Conservation (phyloP, 176 grass and related monocot genomes). For the Oryza meyeriana region DNA sequence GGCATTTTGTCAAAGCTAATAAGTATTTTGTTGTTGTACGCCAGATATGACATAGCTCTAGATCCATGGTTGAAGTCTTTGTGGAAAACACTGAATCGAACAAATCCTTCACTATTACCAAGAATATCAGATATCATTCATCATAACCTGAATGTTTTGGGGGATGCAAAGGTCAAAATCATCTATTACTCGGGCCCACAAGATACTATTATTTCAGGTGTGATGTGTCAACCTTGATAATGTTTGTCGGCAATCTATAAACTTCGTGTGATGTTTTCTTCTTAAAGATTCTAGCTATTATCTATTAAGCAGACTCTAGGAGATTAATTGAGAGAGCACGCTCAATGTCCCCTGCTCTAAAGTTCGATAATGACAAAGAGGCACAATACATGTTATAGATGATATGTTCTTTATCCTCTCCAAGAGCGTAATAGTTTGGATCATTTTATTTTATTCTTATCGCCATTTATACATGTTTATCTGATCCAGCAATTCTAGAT, state of each 20-base stretch:
- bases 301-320: conserved; percentile 46
- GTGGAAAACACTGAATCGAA: conserved; percentile 67
- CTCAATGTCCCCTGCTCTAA: conserved; percentile 67
- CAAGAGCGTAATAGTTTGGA: not conserved
- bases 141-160: conserved; percentile 57
- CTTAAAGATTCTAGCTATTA: not conserved
- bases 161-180: conserved; percentile 64
- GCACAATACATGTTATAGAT: conserved; percentile 72
- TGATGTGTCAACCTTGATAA: conserved; percentile 2
- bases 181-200: conserved; percentile 53
- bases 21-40: conserved; percentile 4
- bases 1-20: not conserved
- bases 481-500: not conserved
- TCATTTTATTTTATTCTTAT: not conserved
- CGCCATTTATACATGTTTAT: not conserved
- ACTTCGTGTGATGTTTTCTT: conserved; percentile 2
- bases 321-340: conserved; percentile 65
- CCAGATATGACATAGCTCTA: conserved; percentile 80
- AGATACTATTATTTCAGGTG: conserved; percentile 49
- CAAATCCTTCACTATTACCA: conserved; percentile 53
- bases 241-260: not conserved
- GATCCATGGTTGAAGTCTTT: conserved; percentile 79
- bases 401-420: conserved; percentile 37
- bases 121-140: conserved; percentile 65
- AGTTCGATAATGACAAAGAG: conserved; percentile 61